phyloP scores from a whole-genome alignment of 257 asterid species.

The Primulina huaijiensis region DNA sequence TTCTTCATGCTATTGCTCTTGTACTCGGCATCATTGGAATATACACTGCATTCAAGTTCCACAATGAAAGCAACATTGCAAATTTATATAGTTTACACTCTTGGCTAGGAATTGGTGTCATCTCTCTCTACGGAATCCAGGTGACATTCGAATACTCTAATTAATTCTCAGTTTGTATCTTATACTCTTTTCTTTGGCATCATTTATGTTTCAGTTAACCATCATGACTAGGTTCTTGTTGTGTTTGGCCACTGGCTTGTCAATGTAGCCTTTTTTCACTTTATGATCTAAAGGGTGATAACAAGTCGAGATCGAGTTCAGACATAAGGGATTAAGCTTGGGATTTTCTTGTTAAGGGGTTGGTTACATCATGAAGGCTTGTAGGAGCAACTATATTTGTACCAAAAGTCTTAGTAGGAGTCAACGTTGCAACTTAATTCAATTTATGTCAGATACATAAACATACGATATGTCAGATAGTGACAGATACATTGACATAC shows the following conservation, averaged over 20 bases:
- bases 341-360: no score
- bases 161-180: background rate
- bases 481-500: no score
- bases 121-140: conserved; percentile 85
- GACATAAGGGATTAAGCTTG: background rate
- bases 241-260: background rate
- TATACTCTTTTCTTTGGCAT: background rate
- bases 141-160: conserved; percentile 29
- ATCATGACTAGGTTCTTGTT: background rate
- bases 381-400: no score
- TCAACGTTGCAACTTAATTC: no score
- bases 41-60: conserved; percentile 78
- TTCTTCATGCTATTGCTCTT: conserved; percentile 75
- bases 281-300: no score
- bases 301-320: background rate
- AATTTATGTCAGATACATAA: no score
- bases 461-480: no score
- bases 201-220: background rate
- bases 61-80: conserved; percentile 80
- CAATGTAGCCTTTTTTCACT: background rate
- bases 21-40: conserved; percentile 81
- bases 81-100: conserved; percentile 95
- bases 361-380: no score
- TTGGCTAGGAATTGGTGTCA: conserved; percentile 86
- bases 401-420: no score